phyloP scores from a whole-genome alignment of 352 stramenopile genomes.

The Peronosclerospora sorghi region DNA sequence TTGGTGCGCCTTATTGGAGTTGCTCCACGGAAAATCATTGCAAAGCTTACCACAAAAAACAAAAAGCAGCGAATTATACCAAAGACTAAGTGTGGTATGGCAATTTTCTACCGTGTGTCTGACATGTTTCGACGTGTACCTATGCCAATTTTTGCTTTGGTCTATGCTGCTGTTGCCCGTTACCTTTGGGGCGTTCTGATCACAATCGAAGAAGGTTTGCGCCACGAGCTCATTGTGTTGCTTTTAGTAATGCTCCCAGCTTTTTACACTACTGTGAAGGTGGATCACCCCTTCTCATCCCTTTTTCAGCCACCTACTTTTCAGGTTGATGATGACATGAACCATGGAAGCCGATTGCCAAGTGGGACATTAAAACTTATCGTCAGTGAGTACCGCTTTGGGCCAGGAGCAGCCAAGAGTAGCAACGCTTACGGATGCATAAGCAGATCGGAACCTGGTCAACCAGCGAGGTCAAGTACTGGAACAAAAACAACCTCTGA shows the following conservation, averaged over 20 bases:
- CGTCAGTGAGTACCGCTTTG: conserved; percentile 65
- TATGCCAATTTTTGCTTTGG: conserved; percentile 50
- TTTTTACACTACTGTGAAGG: conserved; percentile 63
- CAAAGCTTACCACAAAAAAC: conserved; percentile 23
- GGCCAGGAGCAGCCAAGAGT: background rate
- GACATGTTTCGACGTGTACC: conserved; percentile 35
- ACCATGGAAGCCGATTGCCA: conserved; percentile 8
- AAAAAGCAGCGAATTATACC: conserved; percentile 9
- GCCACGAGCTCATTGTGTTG: conserved; percentile 43
- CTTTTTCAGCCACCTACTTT: conserved; percentile 36
- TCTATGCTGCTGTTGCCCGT: conserved; percentile 60
- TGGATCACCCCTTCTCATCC: conserved; percentile 60
- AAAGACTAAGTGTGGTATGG: conserved; percentile 10
- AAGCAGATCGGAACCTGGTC: background rate
- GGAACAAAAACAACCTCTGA: background rate
- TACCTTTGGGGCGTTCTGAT: conserved; percentile 41
- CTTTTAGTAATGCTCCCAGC: conserved; percentile 45
- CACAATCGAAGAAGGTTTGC: conserved; percentile 28
- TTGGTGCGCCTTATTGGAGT: conserved; percentile 47
- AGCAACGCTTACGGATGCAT: conserved; percentile 20
- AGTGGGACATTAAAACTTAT: conserved; percentile 60
- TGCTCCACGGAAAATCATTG: conserved; percentile 31
- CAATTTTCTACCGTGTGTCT: conserved; percentile 30
- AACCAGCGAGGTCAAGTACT: conserved; percentile 3
- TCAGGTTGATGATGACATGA: conserved; percentile 11